Evolutionary conservation across 768 basidiomycete genomes (phyloP).

Genomic region (Boletus eberwhitei): DNA sequence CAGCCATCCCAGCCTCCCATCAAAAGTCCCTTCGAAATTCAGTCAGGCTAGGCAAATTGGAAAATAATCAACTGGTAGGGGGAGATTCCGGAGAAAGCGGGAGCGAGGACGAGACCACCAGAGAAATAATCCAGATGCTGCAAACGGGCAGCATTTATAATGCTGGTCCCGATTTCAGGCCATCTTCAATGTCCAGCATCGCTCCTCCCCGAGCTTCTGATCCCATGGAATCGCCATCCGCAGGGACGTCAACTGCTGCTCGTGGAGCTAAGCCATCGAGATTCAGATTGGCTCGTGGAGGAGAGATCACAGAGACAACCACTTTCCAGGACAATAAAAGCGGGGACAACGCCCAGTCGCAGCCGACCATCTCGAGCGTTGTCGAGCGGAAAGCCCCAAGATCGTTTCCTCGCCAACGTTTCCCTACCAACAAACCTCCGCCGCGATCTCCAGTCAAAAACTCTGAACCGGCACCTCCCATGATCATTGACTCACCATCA

Average conservation of each 20-base stretch:
- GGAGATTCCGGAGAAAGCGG: slow-evolving; percentile 50
- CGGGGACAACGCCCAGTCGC: slow-evolving; percentile 34
- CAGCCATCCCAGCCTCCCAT: slow-evolving; percentile 42
- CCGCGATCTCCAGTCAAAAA: neutral
- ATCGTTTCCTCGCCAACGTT: slow-evolving; percentile 6
- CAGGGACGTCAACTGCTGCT: neutral
- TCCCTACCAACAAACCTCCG: slow-evolving; percentile 17
- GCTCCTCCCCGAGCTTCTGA: neutral
- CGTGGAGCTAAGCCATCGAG: slow-evolving; percentile 41
- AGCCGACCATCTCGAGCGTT: slow-evolving; percentile 26
- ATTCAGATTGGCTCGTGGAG: slow-evolving; percentile 38
- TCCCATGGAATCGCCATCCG: neutral
- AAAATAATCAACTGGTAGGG: slow-evolving; percentile 48
- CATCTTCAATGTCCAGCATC: slow-evolving; percentile 1
- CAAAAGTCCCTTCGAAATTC: slow-evolving; percentile 49
- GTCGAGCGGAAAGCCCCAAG: slow-evolving; percentile 23
- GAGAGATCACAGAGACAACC: slow-evolving; percentile 6
- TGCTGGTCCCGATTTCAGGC: slow-evolving; percentile 43
- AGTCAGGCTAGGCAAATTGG: slow-evolving; percentile 55
- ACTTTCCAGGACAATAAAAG: slow-evolving; percentile 22
- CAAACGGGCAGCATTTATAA: slow-evolving; percentile 52
- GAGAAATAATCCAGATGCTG: slow-evolving; percentile 51
- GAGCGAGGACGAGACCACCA: slow-evolving; percentile 48
- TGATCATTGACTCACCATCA: slow-evolving; percentile 19
- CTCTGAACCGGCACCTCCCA: slow-evolving; percentile 5